Percentiles rank a stretch among this genome's conserved stretches.
phyloP scores from a whole-genome alignment of 208 protist genomes.

The Vickermania ingenoplastis region DNA sequence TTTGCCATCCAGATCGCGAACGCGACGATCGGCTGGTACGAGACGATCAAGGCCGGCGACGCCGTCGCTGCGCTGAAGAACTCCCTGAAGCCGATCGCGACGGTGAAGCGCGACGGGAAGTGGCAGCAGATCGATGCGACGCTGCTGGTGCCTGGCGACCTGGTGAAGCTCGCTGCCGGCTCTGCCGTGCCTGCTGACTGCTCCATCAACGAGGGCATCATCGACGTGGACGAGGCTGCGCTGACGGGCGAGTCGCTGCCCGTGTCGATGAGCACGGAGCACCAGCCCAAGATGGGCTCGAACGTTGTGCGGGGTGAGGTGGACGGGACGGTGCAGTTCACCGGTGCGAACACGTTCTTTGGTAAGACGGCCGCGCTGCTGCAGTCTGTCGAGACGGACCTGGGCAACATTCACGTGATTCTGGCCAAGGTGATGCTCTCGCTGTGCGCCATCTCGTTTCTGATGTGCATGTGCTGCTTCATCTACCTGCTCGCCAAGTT shows the following conservation, averaged over 20 bases:
- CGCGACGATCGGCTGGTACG: conserved; percentile 82
- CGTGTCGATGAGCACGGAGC: conserved; percentile 47
- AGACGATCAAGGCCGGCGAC: no score
- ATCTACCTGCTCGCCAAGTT: conserved; percentile 68
- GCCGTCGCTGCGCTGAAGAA: conserved; percentile 88
- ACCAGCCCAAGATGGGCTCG: no score
- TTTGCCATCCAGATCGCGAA: conserved; percentile 80
- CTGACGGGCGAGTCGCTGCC: conserved; percentile 90
- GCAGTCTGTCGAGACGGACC: conserved; percentile 56
- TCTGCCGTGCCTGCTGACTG: conserved; percentile 84
- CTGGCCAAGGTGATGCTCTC: conserved; percentile 57
- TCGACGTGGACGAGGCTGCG: conserved; percentile 85
- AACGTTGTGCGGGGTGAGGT: conserved; percentile 44
- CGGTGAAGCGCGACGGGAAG: no score
- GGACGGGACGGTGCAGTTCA: conserved; percentile 44
- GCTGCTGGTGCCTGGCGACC: no score
- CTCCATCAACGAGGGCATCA: conserved; percentile 32
- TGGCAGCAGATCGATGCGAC: conserved; percentile 48
- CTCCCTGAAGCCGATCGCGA: conserved; percentile 71
- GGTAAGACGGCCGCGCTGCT: conserved; percentile 69
- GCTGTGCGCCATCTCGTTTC: conserved; percentile 45
- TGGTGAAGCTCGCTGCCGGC: conserved; percentile 75
- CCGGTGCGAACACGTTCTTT: conserved; percentile 74
- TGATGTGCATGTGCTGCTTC: conserved; percentile 68
- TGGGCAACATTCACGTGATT: conserved; percentile 63